Evolutionary conservation across 2,329 filamentous ascomycete genomes (phyloP).

Genomic region (Fusarium burgessii): DNA sequence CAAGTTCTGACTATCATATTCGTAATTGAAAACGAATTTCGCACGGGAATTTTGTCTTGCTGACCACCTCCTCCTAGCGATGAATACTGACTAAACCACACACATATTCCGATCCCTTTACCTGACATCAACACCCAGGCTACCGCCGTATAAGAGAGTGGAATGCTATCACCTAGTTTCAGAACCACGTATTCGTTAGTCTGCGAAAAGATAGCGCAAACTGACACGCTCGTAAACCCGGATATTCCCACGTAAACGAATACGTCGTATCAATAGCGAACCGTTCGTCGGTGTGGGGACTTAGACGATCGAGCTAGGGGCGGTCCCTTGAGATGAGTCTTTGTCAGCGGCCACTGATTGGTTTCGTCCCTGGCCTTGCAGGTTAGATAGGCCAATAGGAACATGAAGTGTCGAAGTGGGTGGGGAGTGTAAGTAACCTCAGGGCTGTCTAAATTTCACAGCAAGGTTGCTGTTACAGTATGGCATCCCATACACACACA

Average conservation of each 20-base stretch:
- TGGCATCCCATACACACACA: not conserved
- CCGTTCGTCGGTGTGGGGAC: constrained; percentile 25
- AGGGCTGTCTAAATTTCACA: constrained; percentile 19
- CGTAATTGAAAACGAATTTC: not conserved
- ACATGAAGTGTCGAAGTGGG: not conserved
- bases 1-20: not conserved
- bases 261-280: constrained; percentile 38
- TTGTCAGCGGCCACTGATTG: constrained; percentile 24
- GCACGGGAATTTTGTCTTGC: not conserved
- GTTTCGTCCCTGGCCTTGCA: constrained; percentile 26
- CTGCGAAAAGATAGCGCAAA: not conserved
- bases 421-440: constrained; percentile 15
- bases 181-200: constrained; percentile 15
- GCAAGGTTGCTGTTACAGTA: not conserved
- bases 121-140: not conserved
- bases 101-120: not conserved
- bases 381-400: constrained; percentile 32
- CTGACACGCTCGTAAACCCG: not conserved
- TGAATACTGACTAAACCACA: not conserved
- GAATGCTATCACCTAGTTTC: not conserved
- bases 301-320: constrained; percentile 31
- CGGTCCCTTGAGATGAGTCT: constrained; percentile 29
- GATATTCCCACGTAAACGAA: constrained; percentile 39
- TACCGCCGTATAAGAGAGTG: not conserved
- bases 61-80: not conserved